A percentile compares a stretch with the other conserved stretches of the same genome.
phyloP scores from a whole-genome alignment of 192 early-diverging fungal species.

The Chytriomyces hyalinus region DNA sequence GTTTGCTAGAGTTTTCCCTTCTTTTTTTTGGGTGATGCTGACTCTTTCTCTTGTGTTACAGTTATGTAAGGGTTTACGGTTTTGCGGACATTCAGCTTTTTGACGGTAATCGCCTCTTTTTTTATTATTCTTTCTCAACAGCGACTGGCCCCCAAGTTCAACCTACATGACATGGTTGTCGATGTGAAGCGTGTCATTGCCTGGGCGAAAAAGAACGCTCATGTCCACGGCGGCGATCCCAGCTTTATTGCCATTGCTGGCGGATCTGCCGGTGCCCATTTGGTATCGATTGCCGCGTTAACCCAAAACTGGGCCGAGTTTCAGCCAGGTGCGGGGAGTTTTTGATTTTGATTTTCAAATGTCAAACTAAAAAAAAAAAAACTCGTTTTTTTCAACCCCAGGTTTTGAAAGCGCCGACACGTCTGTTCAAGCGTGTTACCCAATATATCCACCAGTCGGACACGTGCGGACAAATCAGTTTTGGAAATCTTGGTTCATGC shows the following conservation, averaged over 20 bases:
- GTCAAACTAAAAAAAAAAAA: too few species aligned
- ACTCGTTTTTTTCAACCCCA: not conserved
- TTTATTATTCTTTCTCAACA: not conserved
- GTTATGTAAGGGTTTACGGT: not conserved
- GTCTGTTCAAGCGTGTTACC: slow-evolving; percentile 58
- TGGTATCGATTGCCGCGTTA: slow-evolving; percentile 60
- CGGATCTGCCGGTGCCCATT: slow-evolving; percentile 61
- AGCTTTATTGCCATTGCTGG: slow-evolving; percentile 65
- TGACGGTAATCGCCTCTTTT: not conserved
- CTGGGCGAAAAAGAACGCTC: slow-evolving; percentile 68
- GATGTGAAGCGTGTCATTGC: slow-evolving; percentile 73
- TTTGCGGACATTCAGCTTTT: too few species aligned
- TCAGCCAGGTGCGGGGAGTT: slow-evolving; percentile 57
- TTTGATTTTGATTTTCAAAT: slow-evolving; percentile 47
- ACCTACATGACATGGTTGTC: slow-evolving; percentile 63
- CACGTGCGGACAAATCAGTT: slow-evolving; percentile 49
- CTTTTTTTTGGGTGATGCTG: too few species aligned
- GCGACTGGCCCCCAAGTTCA: slow-evolving; percentile 50
- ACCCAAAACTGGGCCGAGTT: slow-evolving; percentile 51
- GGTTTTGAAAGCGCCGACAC: slow-evolving; percentile 52
- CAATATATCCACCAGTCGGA: slow-evolving; percentile 57
- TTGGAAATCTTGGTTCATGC: slow-evolving; percentile 52
- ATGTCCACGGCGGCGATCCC: slow-evolving; percentile 68
- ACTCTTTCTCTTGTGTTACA: not conserved
- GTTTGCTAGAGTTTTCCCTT: too few species aligned